Base-by-base conservation (phyloP, 805 yeast species). In the Pichia membranifaciens region DNA sequence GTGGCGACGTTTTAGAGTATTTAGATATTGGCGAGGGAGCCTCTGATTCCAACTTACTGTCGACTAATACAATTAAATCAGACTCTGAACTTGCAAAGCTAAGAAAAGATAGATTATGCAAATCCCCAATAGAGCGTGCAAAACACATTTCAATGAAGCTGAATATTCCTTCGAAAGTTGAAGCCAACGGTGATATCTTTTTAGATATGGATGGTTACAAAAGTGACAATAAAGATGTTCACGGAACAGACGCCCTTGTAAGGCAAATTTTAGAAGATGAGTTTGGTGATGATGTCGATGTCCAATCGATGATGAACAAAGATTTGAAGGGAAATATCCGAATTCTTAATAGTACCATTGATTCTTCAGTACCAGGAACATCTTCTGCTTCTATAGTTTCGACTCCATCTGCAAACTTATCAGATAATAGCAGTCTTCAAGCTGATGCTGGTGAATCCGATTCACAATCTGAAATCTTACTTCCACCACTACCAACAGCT, bases 171-270 rank as follows among this genome's bases (percentile, higher is more conserved):
- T 82, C 95, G 25, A 87, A 82, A 54, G 76, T 90, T 33, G 95
- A 87, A 52, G 82, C 84, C 51, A 86, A 87, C 58, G 99, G 99
- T 12, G 96, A 89, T 60, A 73, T 93, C 56, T 77, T 89, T 37
- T 69, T 93, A 39, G 99, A 93, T 67, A 87, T 91, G 82, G 95
- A 89, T 57, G 99, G 99, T 16, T 93, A 93, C 67, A 91, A 90
- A 66, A 84, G 95, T 31, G 88, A 83, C 57, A 84, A 82, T 44
- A 80, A 82, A 54, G 87, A 84, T 61, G 78, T 85, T 36, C 81
- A 82, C 43, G 81, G 79, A 55, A 79, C 95, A 0, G 96, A 89
- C 61, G 81, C 81, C 43, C 69, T 85, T 33, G 78, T 93, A 50
- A 81, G 80, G 55, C 81, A 83, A 54, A 71, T 90, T 37, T 71